A percentile compares a stretch with the other conserved stretches of the same genome.
Evolutionary conservation across 2,329 filamentous ascomycete genomes (phyloP).

Genomic region (Cryphonectria parasitica): DNA sequence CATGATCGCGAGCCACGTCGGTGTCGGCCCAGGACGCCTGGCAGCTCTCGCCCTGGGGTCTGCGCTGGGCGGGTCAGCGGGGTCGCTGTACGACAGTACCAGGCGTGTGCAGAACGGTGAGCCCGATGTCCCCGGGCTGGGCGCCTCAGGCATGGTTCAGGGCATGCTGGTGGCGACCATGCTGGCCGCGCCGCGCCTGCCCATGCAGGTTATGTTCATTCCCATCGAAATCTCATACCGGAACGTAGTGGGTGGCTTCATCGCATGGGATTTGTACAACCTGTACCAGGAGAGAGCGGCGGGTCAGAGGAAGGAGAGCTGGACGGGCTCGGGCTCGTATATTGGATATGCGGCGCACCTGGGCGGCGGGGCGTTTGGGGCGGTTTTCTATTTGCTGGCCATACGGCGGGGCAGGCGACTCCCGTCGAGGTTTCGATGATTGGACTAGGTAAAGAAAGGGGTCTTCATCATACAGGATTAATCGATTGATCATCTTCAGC

Average conservation of each 20-base stretch:
- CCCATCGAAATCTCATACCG: slow-evolving; percentile 32
- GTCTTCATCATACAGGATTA: too few species aligned
- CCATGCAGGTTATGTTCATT: slow-evolving; percentile 31
- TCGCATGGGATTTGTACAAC: slow-evolving; percentile 32
- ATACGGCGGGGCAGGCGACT: slow-evolving; percentile 18
- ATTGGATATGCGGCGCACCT: slow-evolving; percentile 35
- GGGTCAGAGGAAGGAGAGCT: slow-evolving; percentile 23
- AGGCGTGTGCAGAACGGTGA: slow-evolving; percentile 20
- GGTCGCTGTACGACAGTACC: slow-evolving; percentile 28
- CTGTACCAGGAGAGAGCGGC: slow-evolving; percentile 22
- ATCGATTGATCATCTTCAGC: too few species aligned
- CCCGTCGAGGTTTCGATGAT: background rate
- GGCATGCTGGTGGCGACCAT: slow-evolving; percentile 32
- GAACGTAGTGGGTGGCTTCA: slow-evolving; percentile 26
- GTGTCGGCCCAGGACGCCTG: slow-evolving; percentile 28
- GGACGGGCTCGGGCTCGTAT: slow-evolving; percentile 23
- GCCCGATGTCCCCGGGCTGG: slow-evolving; percentile 26
- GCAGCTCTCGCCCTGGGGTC: slow-evolving; percentile 31
- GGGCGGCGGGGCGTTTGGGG: slow-evolving; percentile 33
- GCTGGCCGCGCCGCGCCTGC: slow-evolving; percentile 27
- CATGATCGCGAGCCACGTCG: slow-evolving; percentile 25
- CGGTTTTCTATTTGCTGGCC: slow-evolving; percentile 30
- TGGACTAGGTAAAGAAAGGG: background rate
- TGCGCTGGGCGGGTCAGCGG: slow-evolving; percentile 30
- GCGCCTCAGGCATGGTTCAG: slow-evolving; percentile 34